phyloP scores from a whole-genome alignment of 306 rosid species.

The Sicyos baderoa region DNA sequence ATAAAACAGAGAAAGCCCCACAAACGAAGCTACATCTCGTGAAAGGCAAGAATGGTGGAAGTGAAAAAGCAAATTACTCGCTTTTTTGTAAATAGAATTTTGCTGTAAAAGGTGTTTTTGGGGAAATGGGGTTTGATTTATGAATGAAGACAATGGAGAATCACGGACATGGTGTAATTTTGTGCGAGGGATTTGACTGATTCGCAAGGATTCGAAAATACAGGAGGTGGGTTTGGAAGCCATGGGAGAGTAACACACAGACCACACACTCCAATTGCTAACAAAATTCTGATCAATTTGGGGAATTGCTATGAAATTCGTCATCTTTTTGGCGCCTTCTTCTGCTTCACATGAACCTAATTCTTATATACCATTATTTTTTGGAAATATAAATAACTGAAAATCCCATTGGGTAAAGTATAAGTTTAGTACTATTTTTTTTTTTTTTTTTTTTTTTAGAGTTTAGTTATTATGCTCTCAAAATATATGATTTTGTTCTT shows the following conservation, averaged over 20 bases:
- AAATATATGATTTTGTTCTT: too few species aligned
- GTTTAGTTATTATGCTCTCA: too few species aligned
- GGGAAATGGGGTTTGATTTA: background rate
- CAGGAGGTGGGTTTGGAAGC: slow-evolving; percentile 12
- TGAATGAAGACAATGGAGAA: slow-evolving; percentile 16
- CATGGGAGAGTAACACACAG: background rate
- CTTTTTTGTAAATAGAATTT: too few species aligned
- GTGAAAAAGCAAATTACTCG: slow-evolving; percentile 9
- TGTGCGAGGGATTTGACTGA: slow-evolving; percentile 21
- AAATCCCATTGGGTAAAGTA: too few species aligned
- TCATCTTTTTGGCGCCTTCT: background rate
- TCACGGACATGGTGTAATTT: slow-evolving; percentile 33
- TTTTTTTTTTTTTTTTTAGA: too few species aligned
- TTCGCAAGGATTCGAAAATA: background rate
- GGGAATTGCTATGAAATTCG: background rate
- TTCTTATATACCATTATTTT: too few species aligned
- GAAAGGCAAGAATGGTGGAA: slow-evolving; percentile 33
- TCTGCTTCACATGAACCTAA: background rate
- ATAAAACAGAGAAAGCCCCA: slow-evolving; percentile 17
- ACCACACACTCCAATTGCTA: background rate
- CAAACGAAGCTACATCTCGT: slow-evolving; percentile 30
- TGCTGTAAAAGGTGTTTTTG: background rate
- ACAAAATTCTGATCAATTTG: background rate
- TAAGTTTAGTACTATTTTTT: too few species aligned
- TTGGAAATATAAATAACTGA: background rate